Percentiles rank a stretch among this genome's conserved stretches.
phyloP scores from a whole-genome alignment of 1,284 basidiomycete genomes.

The Tetrapyrgos nigripes region DNA sequence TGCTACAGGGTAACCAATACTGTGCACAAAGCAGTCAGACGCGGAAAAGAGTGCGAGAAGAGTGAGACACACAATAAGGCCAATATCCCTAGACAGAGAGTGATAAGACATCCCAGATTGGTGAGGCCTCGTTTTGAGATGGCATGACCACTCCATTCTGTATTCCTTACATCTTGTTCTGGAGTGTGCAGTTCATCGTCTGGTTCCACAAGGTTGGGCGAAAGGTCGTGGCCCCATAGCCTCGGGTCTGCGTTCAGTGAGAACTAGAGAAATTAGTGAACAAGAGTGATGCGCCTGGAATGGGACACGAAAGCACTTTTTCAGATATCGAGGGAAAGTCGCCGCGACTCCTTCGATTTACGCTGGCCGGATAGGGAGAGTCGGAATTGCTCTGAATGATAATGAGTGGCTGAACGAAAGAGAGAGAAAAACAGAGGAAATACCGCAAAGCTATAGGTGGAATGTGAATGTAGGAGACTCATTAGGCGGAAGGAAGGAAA shows the following conservation, averaged over 20 bases:
- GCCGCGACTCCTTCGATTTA: constrained; percentile 8
- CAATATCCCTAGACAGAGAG: constrained; percentile 32
- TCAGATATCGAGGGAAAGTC: constrained; percentile 16
- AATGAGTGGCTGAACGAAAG: neutral
- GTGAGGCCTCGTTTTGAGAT: constrained; percentile 46
- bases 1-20: constrained; percentile 42
- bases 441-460: constrained; percentile 19
- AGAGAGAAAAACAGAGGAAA: constrained; percentile 4
- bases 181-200: constrained; percentile 48
- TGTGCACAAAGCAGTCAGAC: constrained; percentile 18
- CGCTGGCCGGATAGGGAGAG: constrained; percentile 25
- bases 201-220: constrained; percentile 35
- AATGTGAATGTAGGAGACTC: constrained; percentile 10
- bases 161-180: constrained; percentile 20
- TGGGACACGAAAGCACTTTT: constrained; percentile 6
- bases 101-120: constrained; percentile 57
- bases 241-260: constrained; percentile 41
- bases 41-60: constrained; percentile 3
- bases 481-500: neutral
- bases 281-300: neutral
- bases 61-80: constrained; percentile 7
- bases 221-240: constrained; percentile 40
- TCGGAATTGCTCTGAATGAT: constrained; percentile 24
- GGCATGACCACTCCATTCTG: constrained; percentile 33
- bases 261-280: constrained; percentile 31